Evolutionary conservation across 1,284 basidiomycete species (phyloP).

Genomic region (Cutaneotrichosporon spelunceum): DNA sequence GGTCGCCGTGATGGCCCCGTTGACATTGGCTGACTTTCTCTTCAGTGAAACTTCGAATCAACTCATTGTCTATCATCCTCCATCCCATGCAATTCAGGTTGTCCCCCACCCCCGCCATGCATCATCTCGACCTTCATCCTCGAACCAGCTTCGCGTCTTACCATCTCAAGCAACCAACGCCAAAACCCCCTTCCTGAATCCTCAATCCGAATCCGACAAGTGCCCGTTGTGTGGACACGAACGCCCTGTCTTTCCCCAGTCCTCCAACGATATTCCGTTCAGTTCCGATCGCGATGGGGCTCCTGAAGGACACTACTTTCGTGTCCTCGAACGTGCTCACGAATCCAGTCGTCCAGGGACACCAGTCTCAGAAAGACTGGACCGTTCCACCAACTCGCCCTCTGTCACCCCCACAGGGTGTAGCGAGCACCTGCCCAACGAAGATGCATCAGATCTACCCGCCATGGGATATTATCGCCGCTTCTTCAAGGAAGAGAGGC

Average conservation of each 20-base stretch:
- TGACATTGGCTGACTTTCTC: not conserved
- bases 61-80: conserved; percentile 82
- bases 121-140: conserved; percentile 21
- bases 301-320: conserved; percentile 35
- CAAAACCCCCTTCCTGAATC: not conserved
- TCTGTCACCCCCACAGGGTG: conserved; percentile 2
- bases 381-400: conserved; percentile 50
- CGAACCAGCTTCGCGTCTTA: not conserved
- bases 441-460: conserved; percentile 31
- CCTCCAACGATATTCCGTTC: not conserved
- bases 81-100: conserved; percentile 76
- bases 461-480: conserved; percentile 57
- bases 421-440: conserved; percentile 18
- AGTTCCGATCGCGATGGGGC: not conserved
- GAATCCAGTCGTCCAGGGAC: conserved; percentile 42
- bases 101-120: conserved; percentile 18
- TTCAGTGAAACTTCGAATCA: conserved; percentile 64
- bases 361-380: conserved; percentile 18
- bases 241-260: not conserved
- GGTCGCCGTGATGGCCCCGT: not conserved
- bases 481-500: conserved; percentile 82
- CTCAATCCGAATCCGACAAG: conserved; percentile 34
- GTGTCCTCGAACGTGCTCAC: conserved; percentile 45
- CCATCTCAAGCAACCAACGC: not conserved
- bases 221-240: conserved; percentile 42